Evolutionary conservation across 257 asterid species (phyloP).

Genomic region (Nicotiana undulata): DNA sequence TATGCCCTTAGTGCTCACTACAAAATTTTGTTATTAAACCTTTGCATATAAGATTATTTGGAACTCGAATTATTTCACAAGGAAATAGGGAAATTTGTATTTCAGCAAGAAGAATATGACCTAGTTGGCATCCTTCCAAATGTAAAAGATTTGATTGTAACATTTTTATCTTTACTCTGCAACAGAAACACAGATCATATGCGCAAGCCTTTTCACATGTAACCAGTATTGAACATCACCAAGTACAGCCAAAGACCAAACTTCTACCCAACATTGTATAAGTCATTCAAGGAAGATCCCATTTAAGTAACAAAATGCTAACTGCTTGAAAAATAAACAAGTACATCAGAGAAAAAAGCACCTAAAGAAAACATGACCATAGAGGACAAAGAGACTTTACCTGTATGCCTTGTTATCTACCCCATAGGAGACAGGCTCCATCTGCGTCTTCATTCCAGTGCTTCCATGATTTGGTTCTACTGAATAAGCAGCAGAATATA

Average conservation of each 20-base stretch:
- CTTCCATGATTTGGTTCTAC: constrained; percentile 57
- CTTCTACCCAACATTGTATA: not conserved
- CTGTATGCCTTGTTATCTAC: constrained; percentile 56
- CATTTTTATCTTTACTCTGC: not conserved
- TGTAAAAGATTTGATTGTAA: not conserved
- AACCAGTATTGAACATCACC: not conserved
- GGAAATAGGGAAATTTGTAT: not conserved
- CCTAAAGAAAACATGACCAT: not conserved
- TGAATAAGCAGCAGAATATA: constrained; percentile 45
- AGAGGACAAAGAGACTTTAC: constrained; percentile 23
- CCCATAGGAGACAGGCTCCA: constrained; percentile 61
- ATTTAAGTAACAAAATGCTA: not conserved
- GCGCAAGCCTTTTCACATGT: not conserved
- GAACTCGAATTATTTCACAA: not conserved
- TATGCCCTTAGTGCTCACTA: not conserved
- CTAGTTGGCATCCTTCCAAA: not conserved
- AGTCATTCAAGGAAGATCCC: not conserved
- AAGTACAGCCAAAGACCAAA: not conserved
- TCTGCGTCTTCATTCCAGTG: constrained; percentile 55
- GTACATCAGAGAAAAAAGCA: not conserved
- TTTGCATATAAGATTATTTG: not conserved
- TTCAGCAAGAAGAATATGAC: not conserved
- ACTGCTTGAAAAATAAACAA: not conserved
- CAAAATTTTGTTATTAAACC: not conserved
- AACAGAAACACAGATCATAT: not conserved